Percentiles rank a stretch among this genome's conserved stretches.
These are phyloP conservation scores for Metroxylon sagu DNA, from an alignment of 176 grass and related monocot species.

Conservation along the genomic window DNA sequence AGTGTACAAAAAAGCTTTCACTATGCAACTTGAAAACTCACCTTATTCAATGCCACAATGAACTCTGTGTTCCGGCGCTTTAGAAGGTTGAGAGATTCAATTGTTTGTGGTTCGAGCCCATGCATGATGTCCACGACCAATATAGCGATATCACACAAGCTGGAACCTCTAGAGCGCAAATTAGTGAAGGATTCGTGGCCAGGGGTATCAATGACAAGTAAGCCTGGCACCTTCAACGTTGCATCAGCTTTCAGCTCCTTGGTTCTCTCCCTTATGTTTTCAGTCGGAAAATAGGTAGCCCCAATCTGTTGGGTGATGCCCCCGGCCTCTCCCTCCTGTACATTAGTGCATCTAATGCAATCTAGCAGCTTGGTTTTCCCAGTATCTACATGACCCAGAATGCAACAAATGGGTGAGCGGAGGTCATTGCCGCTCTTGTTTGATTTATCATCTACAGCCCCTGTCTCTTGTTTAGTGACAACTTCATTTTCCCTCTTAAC, in stretches of 20 bases:
- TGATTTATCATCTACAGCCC: constrained; percentile 32
- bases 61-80: constrained; percentile 70
- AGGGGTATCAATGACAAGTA: constrained; percentile 97
- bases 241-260: constrained; percentile 88
- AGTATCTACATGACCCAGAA: constrained; percentile 92
- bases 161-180: constrained; percentile 95
- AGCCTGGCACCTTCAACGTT: constrained; percentile 83
- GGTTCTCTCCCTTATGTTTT: constrained; percentile 99
- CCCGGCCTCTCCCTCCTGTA: constrained; percentile 92
- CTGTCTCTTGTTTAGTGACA: constrained; percentile 29
- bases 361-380: constrained; percentile 92
- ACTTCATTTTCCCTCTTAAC: constrained; percentile 41
- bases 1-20: not conserved
- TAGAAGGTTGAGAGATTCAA: constrained; percentile 86
- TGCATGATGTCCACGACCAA: constrained; percentile 98
- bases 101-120: constrained; percentile 87
- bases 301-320: constrained; percentile 98
- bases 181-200: constrained; percentile 90
- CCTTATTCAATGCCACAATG: constrained; percentile 98
- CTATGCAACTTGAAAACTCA: constrained; percentile 17
- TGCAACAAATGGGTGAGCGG: constrained; percentile 93
- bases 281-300: constrained; percentile 87
- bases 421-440: constrained; percentile 42
- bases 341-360: constrained; percentile 81
- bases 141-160: constrained; percentile 94